These are phyloP conservation scores for Cenchrus americanus DNA, from an alignment of 176 grass and related monocot genomes.

Conservation along the genomic window DNA sequence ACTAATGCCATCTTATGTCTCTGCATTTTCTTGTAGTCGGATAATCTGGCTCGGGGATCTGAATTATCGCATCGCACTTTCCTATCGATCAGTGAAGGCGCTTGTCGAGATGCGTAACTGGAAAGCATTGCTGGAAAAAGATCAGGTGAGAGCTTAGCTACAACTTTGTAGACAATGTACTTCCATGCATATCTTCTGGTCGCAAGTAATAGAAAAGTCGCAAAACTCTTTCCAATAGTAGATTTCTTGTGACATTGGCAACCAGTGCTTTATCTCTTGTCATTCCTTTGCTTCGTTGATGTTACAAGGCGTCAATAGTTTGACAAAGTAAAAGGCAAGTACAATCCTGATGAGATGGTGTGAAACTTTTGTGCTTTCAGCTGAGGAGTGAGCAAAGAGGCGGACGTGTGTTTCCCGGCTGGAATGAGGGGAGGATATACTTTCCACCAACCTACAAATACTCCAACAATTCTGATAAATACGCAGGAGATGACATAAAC, in stretches of 20 bases:
- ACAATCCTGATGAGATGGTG: neutral
- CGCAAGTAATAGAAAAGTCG: neutral
- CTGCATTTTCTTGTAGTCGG: slow-evolving; percentile 44
- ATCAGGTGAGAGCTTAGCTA: slow-evolving; percentile 59
- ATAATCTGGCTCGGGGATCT: slow-evolving; percentile 91
- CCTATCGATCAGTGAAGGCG: slow-evolving; percentile 82
- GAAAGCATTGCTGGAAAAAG: slow-evolving; percentile 95
- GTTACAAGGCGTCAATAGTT: slow-evolving; percentile 11
- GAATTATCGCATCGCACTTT: slow-evolving; percentile 87
- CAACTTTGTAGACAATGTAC: neutral
- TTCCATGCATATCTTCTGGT: neutral
- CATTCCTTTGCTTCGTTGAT: slow-evolving; percentile 39
- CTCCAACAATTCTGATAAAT: slow-evolving; percentile 88
- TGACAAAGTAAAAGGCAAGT: neutral
- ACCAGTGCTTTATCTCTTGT: slow-evolving; percentile 40
- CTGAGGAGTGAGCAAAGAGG: slow-evolving; percentile 77
- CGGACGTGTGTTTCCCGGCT: slow-evolving; percentile 69
- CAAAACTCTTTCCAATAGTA: slow-evolving; percentile 29
- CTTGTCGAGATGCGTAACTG: slow-evolving; percentile 94
- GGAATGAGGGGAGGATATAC: slow-evolving; percentile 93
- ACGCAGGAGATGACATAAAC: slow-evolving; percentile 82
- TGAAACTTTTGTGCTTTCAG: slow-evolving; percentile 47
- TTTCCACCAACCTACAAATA: slow-evolving; percentile 96
- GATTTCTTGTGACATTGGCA: slow-evolving; percentile 50
- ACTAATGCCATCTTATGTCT: neutral